Evolutionary conservation across 257 asterid species (phyloP), one percentile per base, ranked within the genome.

Genomic region (Plantago major): DNA sequence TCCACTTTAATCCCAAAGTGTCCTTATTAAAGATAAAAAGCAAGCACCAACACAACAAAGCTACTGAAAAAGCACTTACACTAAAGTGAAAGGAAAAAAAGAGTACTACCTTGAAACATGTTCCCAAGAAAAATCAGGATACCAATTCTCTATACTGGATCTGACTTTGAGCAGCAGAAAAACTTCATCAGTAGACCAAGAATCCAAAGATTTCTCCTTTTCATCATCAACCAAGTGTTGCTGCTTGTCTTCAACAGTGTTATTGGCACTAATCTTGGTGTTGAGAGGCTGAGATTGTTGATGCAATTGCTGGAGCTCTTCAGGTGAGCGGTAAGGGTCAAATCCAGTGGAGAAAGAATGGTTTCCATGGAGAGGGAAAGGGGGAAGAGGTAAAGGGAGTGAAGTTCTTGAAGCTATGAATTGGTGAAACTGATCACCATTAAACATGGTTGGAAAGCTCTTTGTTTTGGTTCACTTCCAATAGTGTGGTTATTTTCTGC

Each of bases 41-140:
- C 12, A 10, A 22, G 56, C 56, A 51, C 28, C 37, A 51, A 9
- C 37, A 51, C 37, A 19, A 19, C 12, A 53, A 17, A 52, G 13
- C 16, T 22, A n/a, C 19, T 28, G 42, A 52, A 52, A 16, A 26
- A 16, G 42, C 14, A 52, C 15, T 19, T 9, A 17, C 11, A 17
- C 11, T 15, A 47, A 28, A 47, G n/a, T 16, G 12, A 62, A 15
- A 22, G 12, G 47, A 38, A n/a, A 18, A n/a, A 16, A 11, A 4
- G 37, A 38, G 12, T 8, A 54, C 10, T 56, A 87, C 94, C 95
- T 88, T 37, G 96, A 88, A 70, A 86, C 82, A 19, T 85, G 93
- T 69, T 81, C 87, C 96, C 96, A 88, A 58, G 81, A 78, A 80
- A 79, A 83, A 50, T 88, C 93, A 0, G 89, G 87, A 40, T 79